Conservation (phyloP, 1,284 basidiomycete genomes). For the Meira miltonrushii region DNA sequence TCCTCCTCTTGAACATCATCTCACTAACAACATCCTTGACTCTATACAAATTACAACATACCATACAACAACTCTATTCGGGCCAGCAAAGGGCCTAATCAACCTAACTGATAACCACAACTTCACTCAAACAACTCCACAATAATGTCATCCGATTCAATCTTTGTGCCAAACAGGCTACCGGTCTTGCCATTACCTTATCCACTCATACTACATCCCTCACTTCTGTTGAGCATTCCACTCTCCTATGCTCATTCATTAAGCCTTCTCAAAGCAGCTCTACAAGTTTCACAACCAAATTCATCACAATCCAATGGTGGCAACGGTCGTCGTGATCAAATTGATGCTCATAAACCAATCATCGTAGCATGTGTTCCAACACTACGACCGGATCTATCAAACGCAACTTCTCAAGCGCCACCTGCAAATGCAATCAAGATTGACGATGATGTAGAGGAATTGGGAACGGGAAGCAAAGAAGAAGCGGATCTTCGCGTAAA, state of each 20-base stretch:
- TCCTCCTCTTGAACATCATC: too few relatives aligned
- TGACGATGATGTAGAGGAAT: constrained; percentile 13
- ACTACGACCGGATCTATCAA: constrained; percentile 8
- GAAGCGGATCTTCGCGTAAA: constrained; percentile 25
- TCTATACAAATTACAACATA: too few relatives aligned
- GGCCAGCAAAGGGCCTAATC: too few relatives aligned
- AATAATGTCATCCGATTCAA: constrained; percentile 10
- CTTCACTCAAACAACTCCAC: too few relatives aligned
- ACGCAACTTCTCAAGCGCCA: not conserved
- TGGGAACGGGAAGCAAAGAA: constrained; percentile 3
- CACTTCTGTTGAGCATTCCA: constrained; percentile 45
- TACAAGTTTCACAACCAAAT: constrained; percentile 13
- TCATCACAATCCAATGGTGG: constrained; percentile 14
- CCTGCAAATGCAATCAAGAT: not conserved
- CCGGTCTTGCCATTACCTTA: constrained; percentile 47
- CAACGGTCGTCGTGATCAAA: constrained; percentile 12
- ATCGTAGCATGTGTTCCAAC: constrained; percentile 45
- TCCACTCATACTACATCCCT: constrained; percentile 47
- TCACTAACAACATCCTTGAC: too few relatives aligned
- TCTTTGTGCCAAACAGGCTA: constrained; percentile 35
- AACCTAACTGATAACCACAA: too few relatives aligned
- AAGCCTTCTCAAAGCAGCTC: constrained; percentile 46
- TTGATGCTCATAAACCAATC: constrained; percentile 31
- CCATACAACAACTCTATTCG: too few relatives aligned
- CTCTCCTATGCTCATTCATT: constrained; percentile 45